phyloP scores from a whole-genome alignment of 805 yeast species.

The Yamadazyma scolyti region DNA sequence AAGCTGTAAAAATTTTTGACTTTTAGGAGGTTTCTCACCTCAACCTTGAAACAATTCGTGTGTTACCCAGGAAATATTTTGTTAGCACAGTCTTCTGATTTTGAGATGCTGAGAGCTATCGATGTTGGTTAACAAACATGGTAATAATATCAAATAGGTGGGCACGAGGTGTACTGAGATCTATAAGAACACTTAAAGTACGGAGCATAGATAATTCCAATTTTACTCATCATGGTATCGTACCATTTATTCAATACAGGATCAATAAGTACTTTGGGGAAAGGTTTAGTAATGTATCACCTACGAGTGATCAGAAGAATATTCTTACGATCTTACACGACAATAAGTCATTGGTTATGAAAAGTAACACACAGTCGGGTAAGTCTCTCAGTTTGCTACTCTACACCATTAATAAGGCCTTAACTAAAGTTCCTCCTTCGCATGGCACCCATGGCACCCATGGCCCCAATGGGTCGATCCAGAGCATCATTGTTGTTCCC shows the following conservation, averaged over 20 bases:
- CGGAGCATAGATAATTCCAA: too few species aligned
- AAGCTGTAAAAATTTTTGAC: background rate
- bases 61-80: too few species aligned
- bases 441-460: slow-evolving; percentile 10
- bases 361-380: slow-evolving; percentile 17
- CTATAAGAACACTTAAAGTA: too few species aligned
- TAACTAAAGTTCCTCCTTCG: too few species aligned
- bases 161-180: too few species aligned
- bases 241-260: slow-evolving; percentile 20
- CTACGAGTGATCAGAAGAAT: slow-evolving; percentile 18
- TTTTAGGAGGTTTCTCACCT: background rate
- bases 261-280: slow-evolving; percentile 8
- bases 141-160: too few species aligned
- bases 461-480: slow-evolving; percentile 11
- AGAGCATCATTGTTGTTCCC: slow-evolving; percentile 19
- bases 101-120: too few species aligned
- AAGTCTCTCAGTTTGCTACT: slow-evolving; percentile 16
- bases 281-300: slow-evolving; percentile 10
- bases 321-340: slow-evolving; percentile 10
- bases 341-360: slow-evolving; percentile 2
- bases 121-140: too few species aligned
- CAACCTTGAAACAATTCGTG: too few species aligned
- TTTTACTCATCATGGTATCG: slow-evolving; percentile 17
- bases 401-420: slow-evolving; percentile 16
- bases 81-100: too few species aligned